Evolutionary conservation across 768 basidiomycete genomes (phyloP), one percentile per base, ranked within the genome.

Genomic region (Psilocybe cyanescens): DNA sequence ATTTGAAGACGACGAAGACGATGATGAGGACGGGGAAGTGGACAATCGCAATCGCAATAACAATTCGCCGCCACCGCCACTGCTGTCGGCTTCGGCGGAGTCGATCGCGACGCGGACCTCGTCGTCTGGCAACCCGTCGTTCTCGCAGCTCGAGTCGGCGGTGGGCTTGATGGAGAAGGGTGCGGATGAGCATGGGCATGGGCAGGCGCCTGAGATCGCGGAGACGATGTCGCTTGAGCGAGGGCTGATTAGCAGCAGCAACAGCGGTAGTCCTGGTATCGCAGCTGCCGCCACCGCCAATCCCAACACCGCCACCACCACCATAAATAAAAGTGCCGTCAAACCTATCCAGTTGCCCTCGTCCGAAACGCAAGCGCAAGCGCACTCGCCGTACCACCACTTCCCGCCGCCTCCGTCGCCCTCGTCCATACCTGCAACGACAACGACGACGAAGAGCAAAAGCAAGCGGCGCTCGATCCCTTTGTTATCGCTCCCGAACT

Each of bases 1-100:
- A 11, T n/a, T 31, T 41, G 31, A 37, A 11, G 53, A 41, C 7
- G 53, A 37, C 14, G 33, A 33, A 3, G 16, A 46, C 8, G 54
- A 41, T 4, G 54, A 41, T 4, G 54, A 46, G 2, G 37, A 53
- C 5, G 33, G 6, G 6, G 30, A 17, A 9, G 51, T 17, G 8
- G 51, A 53, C 33, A 19, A 14, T 9, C 31, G 44, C 74, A 68
- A 31, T 68, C 71, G 45, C 24, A 55, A 67, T 16, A 68, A 64
- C 44, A 50, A 45, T 48, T 29, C 45, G 50, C 54, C 44, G 57
- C 75, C 75, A 28, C 77, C 82, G 46, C 85, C 86, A 7, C 82
- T 80, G 9, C 74, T 87, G 7, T 82, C 85, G 4, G 83, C 84
- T 4, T 87, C 86, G 4, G 79, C 82, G 0, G 88, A 89, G 61